Conservation (phyloP, 306 rosid species). For the Fragaria iinumae region DNA sequence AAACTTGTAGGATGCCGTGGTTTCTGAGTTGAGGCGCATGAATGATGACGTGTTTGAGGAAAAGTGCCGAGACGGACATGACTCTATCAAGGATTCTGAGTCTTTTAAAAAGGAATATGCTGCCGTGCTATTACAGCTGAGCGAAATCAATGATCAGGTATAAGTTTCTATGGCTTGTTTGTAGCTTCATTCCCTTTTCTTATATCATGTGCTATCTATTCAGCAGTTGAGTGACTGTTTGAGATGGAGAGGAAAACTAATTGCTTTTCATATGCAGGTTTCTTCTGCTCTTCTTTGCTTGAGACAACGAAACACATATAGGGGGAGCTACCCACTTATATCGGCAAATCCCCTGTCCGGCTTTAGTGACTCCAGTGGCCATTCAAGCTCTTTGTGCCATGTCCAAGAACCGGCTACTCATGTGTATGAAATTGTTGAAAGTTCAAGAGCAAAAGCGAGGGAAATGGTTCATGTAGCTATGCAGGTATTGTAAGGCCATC, state of each 20-base stretch:
- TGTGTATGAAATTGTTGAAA: slow-evolving; percentile 79
- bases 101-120: slow-evolving; percentile 81
- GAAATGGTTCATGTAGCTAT: slow-evolving; percentile 70
- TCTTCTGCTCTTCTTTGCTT: slow-evolving; percentile 73
- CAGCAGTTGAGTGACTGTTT: slow-evolving; percentile 21
- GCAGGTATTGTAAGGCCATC: slow-evolving; percentile 51
- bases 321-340: slow-evolving; percentile 50
- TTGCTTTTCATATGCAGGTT: slow-evolving; percentile 54
- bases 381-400: slow-evolving; percentile 55
- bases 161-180: slow-evolving; percentile 28
- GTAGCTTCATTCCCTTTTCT: slow-evolving; percentile 17
- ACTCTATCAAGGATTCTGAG: slow-evolving; percentile 65
- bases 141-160: slow-evolving; percentile 85
- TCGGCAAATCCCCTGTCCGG: slow-evolving; percentile 45
- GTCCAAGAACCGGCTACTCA: slow-evolving; percentile 59
- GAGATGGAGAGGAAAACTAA: slow-evolving; percentile 19
- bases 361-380: slow-evolving; percentile 55
- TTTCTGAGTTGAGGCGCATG: slow-evolving; percentile 79
- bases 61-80: slow-evolving; percentile 61
- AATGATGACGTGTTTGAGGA: slow-evolving; percentile 62
- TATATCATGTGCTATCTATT: not conserved
- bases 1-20: slow-evolving; percentile 65
- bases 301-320: slow-evolving; percentile 87
- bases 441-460: slow-evolving; percentile 68
- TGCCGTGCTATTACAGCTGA: slow-evolving; percentile 67